Conservation (phyloP, 495 filamentous ascomycete species). For the Hyaloscypha bicolor region DNA sequence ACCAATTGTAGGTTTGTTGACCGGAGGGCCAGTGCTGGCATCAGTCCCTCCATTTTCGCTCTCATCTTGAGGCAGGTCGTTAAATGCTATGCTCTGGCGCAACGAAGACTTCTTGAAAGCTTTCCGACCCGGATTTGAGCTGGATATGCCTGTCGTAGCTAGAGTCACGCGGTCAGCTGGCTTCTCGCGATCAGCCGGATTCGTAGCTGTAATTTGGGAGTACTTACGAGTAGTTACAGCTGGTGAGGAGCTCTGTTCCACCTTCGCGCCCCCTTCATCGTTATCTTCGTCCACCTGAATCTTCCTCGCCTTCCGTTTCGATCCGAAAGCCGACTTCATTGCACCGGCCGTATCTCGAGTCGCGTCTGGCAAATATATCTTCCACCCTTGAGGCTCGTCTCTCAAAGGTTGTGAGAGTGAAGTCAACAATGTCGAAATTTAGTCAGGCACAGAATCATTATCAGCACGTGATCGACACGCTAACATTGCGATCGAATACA, state of each 20-base stretch:
- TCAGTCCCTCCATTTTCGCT: conserved; percentile 13
- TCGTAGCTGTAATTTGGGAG: conserved; percentile 12
- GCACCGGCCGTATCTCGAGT: conserved; percentile 15
- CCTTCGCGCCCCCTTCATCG: conserved; percentile 35
- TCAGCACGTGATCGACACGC: conserved; percentile 29
- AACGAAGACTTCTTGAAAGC: conserved; percentile 52
- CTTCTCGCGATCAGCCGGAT: conserved; percentile 30
- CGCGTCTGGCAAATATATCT: background rate
- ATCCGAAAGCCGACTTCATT: conserved; percentile 68
- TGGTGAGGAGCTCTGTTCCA: conserved; percentile 1
- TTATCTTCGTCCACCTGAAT: conserved; percentile 71
- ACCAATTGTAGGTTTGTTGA: conserved; percentile 41
- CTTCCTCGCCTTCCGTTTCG: conserved; percentile 73
- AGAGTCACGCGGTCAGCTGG: conserved; percentile 28
- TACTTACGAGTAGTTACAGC: conserved; percentile 29
- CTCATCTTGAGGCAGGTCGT: conserved; percentile 37
- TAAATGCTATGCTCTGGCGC: conserved; percentile 50
- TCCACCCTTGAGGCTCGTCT: background rate
- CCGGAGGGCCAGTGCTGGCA: conserved; percentile 30
- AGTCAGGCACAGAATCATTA: conserved; percentile 13
- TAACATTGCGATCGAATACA: conserved; percentile 18
- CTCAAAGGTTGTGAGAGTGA: background rate
- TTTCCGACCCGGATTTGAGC: conserved; percentile 32
- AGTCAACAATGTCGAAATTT: conserved; percentile 1
- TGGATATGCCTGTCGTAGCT: conserved; percentile 14